phyloP scores from a whole-genome alignment of 768 basidiomycete genomes.

The Xerocomellus dryophilus region DNA sequence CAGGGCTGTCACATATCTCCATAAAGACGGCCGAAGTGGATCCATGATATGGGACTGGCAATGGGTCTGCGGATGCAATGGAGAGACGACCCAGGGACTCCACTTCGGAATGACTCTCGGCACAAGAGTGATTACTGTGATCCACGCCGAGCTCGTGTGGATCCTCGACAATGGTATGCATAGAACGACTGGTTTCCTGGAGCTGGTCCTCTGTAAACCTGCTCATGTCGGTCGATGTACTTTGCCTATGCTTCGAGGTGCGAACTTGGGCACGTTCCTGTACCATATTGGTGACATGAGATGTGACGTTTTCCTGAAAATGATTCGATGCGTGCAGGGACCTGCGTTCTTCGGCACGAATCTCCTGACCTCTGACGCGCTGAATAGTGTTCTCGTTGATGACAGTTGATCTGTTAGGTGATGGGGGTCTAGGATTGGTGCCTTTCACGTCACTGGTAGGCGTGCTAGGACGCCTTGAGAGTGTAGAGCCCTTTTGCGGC shows the following conservation, averaged over 20 bases:
- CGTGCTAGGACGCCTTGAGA: slow-evolving; percentile 20
- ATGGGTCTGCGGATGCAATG: slow-evolving; percentile 41
- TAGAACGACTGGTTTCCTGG: slow-evolving; percentile 28
- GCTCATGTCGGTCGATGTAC: slow-evolving; percentile 16
- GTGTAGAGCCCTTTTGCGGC: slow-evolving; percentile 6
- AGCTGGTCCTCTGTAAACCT: slow-evolving; percentile 16
- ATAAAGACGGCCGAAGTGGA: slow-evolving; percentile 30
- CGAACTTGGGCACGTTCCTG: slow-evolving; percentile 15
- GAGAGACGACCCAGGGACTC: slow-evolving; percentile 26
- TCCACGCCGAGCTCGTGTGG: slow-evolving; percentile 21
- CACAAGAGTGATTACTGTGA: slow-evolving; percentile 13
- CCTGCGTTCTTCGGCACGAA: slow-evolving; percentile 18
- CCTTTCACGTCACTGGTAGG: slow-evolving; percentile 7
- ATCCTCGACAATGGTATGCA: slow-evolving; percentile 30
- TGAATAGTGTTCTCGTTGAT: slow-evolving; percentile 11
- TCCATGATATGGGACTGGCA: slow-evolving; percentile 47
- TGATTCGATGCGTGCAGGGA: slow-evolving; percentile 9
- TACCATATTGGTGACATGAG: slow-evolving; percentile 4
- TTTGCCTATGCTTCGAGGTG: slow-evolving; percentile 11
- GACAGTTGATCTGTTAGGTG: slow-evolving; percentile 10
- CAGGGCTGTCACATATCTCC: slow-evolving; percentile 35
- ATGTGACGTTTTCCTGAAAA: slow-evolving; percentile 14
- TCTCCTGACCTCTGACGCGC: slow-evolving; percentile 11
- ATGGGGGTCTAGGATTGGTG: slow-evolving; percentile 7
- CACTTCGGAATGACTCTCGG: slow-evolving; percentile 22